These are phyloP conservation scores for Chrysochromulina parva DNA, from an alignment of 78 protist species.

Conservation along the genomic window DNA sequence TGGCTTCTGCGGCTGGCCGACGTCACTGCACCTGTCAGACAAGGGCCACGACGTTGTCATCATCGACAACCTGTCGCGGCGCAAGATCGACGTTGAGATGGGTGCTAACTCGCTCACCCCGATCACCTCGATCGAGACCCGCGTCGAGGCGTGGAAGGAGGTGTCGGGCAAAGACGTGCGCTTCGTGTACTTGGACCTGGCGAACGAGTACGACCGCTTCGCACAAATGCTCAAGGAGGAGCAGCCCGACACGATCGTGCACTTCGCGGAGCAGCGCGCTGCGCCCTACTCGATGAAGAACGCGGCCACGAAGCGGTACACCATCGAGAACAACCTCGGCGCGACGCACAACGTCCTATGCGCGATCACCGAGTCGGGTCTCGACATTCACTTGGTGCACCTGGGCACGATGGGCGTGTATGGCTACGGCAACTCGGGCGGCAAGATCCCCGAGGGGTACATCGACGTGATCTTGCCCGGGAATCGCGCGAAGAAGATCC, in stretches of 20 bases:
- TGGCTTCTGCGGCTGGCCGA: slow-evolving; percentile 67
- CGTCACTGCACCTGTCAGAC: slow-evolving; percentile 44
- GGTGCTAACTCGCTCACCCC: slow-evolving; percentile 55
- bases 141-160: slow-evolving; percentile 48
- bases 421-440: slow-evolving; percentile 40
- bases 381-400: slow-evolving; percentile 49
- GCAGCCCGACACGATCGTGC: slow-evolving; percentile 50
- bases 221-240: slow-evolving; percentile 31
- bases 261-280: slow-evolving; percentile 62
- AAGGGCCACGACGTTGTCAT: slow-evolving; percentile 42
- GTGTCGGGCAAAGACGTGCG: slow-evolving; percentile 4
- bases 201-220: slow-evolving; percentile 32
- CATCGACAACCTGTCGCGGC: slow-evolving; percentile 55
- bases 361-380: slow-evolving; percentile 38
- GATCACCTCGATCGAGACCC: not conserved
- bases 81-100: slow-evolving; percentile 53
- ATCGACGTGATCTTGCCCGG: slow-evolving; percentile 31
- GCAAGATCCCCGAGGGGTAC: slow-evolving; percentile 52
- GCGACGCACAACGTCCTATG: slow-evolving; percentile 41
- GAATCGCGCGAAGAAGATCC: slow-evolving; percentile 11
- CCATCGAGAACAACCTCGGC: slow-evolving; percentile 52
- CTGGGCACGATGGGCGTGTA: slow-evolving; percentile 57
- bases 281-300: slow-evolving; percentile 55
- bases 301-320: slow-evolving; percentile 39
- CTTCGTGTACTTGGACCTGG: slow-evolving; percentile 42